Conservation (phyloP, 2,329 filamentous ascomycete species). For the Penicillium sp. region DNA sequence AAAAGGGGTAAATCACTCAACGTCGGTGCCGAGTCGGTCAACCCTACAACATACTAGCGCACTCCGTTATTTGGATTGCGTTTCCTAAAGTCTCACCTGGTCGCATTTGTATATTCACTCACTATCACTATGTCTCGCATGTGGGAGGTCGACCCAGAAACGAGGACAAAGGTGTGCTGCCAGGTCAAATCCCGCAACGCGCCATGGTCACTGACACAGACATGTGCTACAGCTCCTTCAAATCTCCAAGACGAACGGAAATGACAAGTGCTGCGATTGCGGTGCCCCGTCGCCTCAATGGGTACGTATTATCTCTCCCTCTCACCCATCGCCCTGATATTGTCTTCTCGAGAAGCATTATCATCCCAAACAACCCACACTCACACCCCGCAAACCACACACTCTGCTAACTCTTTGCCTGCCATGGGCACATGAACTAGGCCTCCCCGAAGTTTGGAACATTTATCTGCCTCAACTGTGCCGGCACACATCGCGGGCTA, state of each 20-base stretch:
- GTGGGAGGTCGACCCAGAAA: slow-evolving; percentile 99
- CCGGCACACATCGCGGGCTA: slow-evolving; percentile 88
- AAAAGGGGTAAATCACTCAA: slow-evolving; percentile 1
- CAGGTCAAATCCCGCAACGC: neutral
- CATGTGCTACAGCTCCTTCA: slow-evolving; percentile 67
- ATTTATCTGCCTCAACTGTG: slow-evolving; percentile 97
- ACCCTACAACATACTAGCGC: slow-evolving; percentile 4
- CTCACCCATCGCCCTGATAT: neutral
- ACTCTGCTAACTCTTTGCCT: slow-evolving; percentile 1
- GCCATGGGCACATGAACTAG: slow-evolving; percentile 36
- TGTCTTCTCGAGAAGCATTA: neutral
- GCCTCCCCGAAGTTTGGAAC: slow-evolving; percentile 93
- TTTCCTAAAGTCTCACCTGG: neutral
- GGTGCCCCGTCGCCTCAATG: slow-evolving; percentile 95
- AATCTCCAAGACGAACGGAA: slow-evolving; percentile 86
- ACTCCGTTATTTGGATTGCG: slow-evolving; percentile 11
- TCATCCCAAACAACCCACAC: neutral
- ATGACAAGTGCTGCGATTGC: slow-evolving; percentile 93
- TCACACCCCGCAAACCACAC: neutral
- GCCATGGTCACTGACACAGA: slow-evolving; percentile 14
- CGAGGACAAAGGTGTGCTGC: slow-evolving; percentile 75
- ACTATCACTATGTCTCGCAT: slow-evolving; percentile 63
- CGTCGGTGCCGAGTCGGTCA: slow-evolving; percentile 2
- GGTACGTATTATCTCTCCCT: slow-evolving; percentile 55
- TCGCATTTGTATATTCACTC: slow-evolving; percentile 13